Evolutionary conservation across 257 asterid species (phyloP), one percentile per base, ranked within the genome.

Genomic region (Echium plantagineum): DNA sequence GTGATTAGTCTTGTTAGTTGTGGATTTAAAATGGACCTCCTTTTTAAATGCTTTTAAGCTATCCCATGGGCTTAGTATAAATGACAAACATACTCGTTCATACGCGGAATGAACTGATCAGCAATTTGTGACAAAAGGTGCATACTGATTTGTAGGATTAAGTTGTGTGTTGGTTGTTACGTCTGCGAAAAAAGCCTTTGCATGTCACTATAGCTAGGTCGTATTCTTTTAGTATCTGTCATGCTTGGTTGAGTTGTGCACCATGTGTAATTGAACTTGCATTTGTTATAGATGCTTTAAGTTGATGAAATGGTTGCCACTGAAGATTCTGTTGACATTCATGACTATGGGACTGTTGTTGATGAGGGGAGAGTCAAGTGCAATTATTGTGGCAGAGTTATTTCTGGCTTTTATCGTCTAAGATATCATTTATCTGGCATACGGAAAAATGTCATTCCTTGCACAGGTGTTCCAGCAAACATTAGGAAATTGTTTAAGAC

Each of bases 341-440:
- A 16, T 10, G 19, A 56, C 4, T 31, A 24, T 56, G 60, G 60
- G 5, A 56, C 38, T 21, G 19, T 18, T 24, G 38, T 56, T 21
- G 60, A 56, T 56, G 10, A 56, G 19, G 21, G 21, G 38, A 56
- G 38, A 56, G 60, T 56, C 3, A 56, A 56, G 31, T 56, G 60
- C 31, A 22, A 56, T 26, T 56, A 13, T 26, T 56, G 60, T 56
- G 60, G 31, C 5, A 56, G 24, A 26, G 60, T 56, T 22, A 7
- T 56, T 12, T 24, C 18, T 22, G 20, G 19, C 1, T 24, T 56
- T 18, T 1, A 15, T 22, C 60, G 65, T 10, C 67, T 75, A 5
- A 77, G 69, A 21, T 62, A 54, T 46, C 65, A 64, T 57, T 65
- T 71, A 24, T 77, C 72, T 61, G 74, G 75, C 60, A 16, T 71